These are phyloP conservation scores for Neopestalotiopsis sp. DNA, from an alignment of 2,329 filamentous ascomycete species.

Conservation along the genomic window DNA sequence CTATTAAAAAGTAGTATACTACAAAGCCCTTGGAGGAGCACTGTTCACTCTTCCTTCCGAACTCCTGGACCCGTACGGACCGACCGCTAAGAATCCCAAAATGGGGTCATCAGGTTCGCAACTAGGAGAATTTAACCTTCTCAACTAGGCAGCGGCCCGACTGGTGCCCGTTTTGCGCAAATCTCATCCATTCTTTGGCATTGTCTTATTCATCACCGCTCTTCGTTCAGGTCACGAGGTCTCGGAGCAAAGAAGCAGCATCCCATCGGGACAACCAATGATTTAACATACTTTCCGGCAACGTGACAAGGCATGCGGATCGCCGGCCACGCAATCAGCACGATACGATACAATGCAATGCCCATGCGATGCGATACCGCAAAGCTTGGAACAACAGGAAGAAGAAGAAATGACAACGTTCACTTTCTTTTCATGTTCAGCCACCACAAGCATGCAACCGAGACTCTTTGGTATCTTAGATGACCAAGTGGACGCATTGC, in stretches of 20 bases:
- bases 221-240: constrained; percentile 13
- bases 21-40: too few species aligned
- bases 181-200: not conserved
- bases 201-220: constrained; percentile 3
- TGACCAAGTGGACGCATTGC: not conserved
- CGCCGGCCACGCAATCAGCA: not conserved
- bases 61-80: not conserved
- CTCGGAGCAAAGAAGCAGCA: not conserved
- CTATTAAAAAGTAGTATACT: too few species aligned
- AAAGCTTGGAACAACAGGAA: not conserved
- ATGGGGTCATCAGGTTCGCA: not conserved
- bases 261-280: not conserved
- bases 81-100: not conserved
- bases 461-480: not conserved
- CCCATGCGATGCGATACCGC: not conserved
- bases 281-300: not conserved
- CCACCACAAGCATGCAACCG: not conserved
- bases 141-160: constrained; percentile 10
- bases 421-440: not conserved
- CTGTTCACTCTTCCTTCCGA: not conserved
- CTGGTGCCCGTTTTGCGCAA: constrained; percentile 8
- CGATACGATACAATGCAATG: not conserved
- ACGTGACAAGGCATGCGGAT: constrained; percentile 10
- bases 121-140: constrained; percentile 1
- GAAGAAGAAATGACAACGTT: not conserved